Evolutionary conservation across 768 basidiomycete species (phyloP).

Genomic region (Lyophyllum semitale): DNA sequence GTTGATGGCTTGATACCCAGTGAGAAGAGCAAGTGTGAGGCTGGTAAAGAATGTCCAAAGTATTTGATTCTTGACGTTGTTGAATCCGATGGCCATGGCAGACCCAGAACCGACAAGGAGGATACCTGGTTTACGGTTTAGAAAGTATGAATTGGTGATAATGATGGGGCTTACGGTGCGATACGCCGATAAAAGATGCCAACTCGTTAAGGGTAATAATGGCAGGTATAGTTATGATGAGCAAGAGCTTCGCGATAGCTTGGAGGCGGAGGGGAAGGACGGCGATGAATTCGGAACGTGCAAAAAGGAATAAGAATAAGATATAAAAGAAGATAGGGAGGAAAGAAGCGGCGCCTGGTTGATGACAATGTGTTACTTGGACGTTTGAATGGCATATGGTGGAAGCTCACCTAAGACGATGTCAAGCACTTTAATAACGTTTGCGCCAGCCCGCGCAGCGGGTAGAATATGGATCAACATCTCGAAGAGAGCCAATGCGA

Average conservation of each 20-base stretch:
- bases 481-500: conserved; percentile 60
- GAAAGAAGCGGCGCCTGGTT: conserved; percentile 59
- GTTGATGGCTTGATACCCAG: conserved; percentile 55
- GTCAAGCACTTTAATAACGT: conserved; percentile 56
- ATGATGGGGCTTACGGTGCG: conserved; percentile 47
- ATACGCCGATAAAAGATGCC: conserved; percentile 64
- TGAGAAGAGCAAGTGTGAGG: conserved; percentile 60
- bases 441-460: conserved; percentile 45
- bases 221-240: conserved; percentile 57
- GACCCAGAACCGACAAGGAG: background rate
- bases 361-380: background rate
- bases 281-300: conserved; percentile 50
- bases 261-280: conserved; percentile 53
- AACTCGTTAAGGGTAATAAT: conserved; percentile 58
- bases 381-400: background rate
- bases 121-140: conserved; percentile 15
- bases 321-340: conserved; percentile 67
- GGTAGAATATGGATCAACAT: conserved; percentile 59
- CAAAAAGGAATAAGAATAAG: conserved; percentile 61
- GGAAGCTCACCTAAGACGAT: conserved; percentile 58
- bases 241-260: conserved; percentile 40
- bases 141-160: background rate
- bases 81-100: conserved; percentile 44
- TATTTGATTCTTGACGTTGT: conserved; percentile 29
- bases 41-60: conserved; percentile 61